Percentiles rank a stretch among this genome's conserved stretches.
phyloP scores from a whole-genome alignment of 23 red algal species.

The Gracilaria caudata region DNA sequence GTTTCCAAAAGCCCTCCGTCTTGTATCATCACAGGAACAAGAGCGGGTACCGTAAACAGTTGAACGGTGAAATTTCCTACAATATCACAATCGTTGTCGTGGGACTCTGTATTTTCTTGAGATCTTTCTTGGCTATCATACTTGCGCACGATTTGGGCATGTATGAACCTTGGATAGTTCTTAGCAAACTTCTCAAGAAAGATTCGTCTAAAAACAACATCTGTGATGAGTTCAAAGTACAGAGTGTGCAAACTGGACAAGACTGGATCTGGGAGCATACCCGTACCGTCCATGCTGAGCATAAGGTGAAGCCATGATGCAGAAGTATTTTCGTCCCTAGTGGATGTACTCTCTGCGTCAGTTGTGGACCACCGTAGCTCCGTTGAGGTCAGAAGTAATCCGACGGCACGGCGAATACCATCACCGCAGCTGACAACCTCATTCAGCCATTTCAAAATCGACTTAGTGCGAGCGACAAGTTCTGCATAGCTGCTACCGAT shows the following conservation, averaged over 20 bases:
- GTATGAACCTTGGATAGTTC: conserved; percentile 74
- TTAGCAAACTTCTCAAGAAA: conserved; percentile 66
- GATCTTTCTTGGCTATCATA: not conserved
- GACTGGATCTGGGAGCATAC: conserved; percentile 5
- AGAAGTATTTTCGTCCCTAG: not conserved
- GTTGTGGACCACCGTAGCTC: not conserved
- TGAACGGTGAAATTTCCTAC: conserved; percentile 80
- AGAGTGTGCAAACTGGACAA: conserved; percentile 48
- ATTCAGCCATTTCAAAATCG: conserved; percentile 50
- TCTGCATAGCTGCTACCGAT: not conserved
- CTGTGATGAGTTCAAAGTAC: conserved; percentile 85
- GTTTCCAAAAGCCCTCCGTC: conserved; percentile 71
- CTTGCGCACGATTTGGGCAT: conserved; percentile 16
- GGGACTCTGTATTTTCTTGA: not conserved
- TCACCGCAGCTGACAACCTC: conserved; percentile 67
- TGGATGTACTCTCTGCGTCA: not conserved
- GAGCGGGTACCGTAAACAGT: conserved; percentile 90
- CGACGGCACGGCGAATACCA: conserved; percentile 61
- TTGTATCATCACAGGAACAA: conserved; percentile 85
- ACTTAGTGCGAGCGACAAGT: not conserved
- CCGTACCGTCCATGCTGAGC: conserved; percentile 66
- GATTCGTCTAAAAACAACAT: conserved; percentile 71
- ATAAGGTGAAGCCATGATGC: conserved; percentile 60
- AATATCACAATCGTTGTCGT: conserved; percentile 8
- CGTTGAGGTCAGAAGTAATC: conserved; percentile 30